Evolutionary conservation across 164 flowering plant genomes (phyloP).

Genomic region (Euptelea pleiosperma): DNA sequence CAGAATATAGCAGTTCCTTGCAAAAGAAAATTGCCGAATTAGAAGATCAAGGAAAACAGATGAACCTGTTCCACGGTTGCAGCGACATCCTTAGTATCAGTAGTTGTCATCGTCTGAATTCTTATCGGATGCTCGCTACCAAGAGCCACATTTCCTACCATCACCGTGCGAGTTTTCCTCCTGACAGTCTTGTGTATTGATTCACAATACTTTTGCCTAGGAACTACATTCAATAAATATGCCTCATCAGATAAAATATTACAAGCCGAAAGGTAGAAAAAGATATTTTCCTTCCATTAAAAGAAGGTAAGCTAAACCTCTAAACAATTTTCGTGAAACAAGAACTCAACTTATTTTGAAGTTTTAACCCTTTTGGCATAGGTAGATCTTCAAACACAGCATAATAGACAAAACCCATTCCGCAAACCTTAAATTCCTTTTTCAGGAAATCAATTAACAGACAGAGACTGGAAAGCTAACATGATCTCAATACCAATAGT

Average conservation of each 20-base stretch:
- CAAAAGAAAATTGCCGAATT: conserved; percentile 1
- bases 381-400: too few species aligned
- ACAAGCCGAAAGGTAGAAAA: not conserved
- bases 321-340: too few species aligned
- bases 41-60: conserved; percentile 6
- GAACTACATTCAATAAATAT: conserved; percentile 49
- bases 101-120: conserved; percentile 94
- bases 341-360: too few species aligned
- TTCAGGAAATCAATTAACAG: not conserved
- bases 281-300: not conserved
- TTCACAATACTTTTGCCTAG: conserved; percentile 93
- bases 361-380: too few species aligned
- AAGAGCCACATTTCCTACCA: conserved; percentile 91
- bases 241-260: conserved; percentile 11
- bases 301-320: too few species aligned
- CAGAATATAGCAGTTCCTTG: not conserved
- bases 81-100: conserved; percentile 89
- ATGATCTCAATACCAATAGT: too few species aligned
- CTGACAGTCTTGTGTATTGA: conserved; percentile 77
- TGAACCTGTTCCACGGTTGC: conserved; percentile 88
- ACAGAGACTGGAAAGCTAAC: too few species aligned
- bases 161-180: conserved; percentile 91
- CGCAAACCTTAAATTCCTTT: not conserved
- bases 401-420: not conserved
- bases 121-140: conserved; percentile 99